phyloP scores from a whole-genome alignment of 371 early-diverging fungal genomes.

The Umbelopsis sp. region DNA sequence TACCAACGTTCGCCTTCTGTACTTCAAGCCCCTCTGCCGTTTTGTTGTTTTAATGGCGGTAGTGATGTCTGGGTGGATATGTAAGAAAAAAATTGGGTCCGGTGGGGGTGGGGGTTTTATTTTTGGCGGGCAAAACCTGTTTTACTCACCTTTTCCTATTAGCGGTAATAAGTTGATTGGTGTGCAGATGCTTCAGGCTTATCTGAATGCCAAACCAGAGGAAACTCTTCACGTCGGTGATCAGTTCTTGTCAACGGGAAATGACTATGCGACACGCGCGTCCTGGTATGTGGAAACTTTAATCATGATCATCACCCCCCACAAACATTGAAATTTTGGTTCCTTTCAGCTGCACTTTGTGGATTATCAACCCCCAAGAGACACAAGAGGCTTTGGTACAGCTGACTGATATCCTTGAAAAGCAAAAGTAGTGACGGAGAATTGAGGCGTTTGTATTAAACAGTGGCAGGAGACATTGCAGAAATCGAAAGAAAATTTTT shows the following conservation, averaged over 20 bases:
- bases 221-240: constrained; percentile 84
- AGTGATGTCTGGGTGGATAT: constrained; percentile 84
- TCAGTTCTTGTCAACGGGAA: constrained; percentile 86
- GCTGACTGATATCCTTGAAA: constrained; percentile 43
- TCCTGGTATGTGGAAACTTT: constrained; percentile 47
- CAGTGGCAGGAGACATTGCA: neutral
- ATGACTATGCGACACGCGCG: constrained; percentile 77
- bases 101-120: too few species aligned
- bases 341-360: constrained; percentile 62
- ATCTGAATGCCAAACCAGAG: constrained; percentile 54
- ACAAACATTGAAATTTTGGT: neutral
- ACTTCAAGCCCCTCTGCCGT: constrained; percentile 64
- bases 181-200: constrained; percentile 68
- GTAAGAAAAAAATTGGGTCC: constrained; percentile 37
- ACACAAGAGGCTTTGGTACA: constrained; percentile 70
- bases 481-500: too few species aligned
- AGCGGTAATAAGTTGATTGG: constrained; percentile 74
- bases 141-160: neutral
- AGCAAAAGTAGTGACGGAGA: neutral
- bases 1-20: constrained; percentile 50
- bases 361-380: constrained; percentile 83
- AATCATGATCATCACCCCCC: neutral
- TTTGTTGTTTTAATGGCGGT: constrained; percentile 90
- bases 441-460: neutral
- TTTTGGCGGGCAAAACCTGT: too few species aligned